Percentiles rank a stretch among this genome's conserved stretches.
Conservation (phyloP, 2,329 filamentous ascomycete genomes). For the Apiospora aurea region DNA sequence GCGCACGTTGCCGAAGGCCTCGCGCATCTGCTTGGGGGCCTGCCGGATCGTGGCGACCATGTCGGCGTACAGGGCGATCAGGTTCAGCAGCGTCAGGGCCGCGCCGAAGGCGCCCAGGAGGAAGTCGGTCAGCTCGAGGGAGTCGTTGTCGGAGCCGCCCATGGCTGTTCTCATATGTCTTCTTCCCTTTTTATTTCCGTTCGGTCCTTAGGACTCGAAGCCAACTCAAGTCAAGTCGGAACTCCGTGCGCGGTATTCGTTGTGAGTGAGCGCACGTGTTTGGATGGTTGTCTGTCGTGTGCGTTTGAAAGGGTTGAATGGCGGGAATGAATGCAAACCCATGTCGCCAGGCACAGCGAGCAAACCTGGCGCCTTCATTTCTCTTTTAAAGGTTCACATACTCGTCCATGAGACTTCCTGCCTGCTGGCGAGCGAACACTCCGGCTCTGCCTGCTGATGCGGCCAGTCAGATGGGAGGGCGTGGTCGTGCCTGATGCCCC, state of each 20-base stretch:
- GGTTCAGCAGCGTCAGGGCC: constrained; percentile 30
- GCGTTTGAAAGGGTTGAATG: not conserved
- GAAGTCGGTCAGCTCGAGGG: constrained; percentile 27
- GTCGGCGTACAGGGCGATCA: constrained; percentile 32
- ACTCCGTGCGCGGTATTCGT: not conserved
- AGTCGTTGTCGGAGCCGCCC: constrained; percentile 4
- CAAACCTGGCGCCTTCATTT: not conserved
- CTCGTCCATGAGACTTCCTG: not conserved
- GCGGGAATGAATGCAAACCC: not conserved
- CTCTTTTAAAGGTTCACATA: not conserved
- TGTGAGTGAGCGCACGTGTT: not conserved
- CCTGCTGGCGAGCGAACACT: not conserved
- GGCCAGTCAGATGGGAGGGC: constrained; percentile 16
- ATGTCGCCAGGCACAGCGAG: not conserved
- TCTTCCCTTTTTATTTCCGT: not conserved
- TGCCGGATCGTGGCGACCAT: constrained; percentile 30
- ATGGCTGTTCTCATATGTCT: not conserved
- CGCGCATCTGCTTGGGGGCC: constrained; percentile 31
- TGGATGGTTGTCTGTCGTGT: not conserved
- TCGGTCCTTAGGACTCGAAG: not conserved
- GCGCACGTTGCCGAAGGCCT: constrained; percentile 30
- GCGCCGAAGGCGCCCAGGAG: constrained; percentile 29
- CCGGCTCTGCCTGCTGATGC: constrained; percentile 13
- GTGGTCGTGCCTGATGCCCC: constrained; percentile 1
- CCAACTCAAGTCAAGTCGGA: not conserved